These are phyloP conservation scores for Whalleya microplaca DNA, from an alignment of 2,329 filamentous ascomycete genomes.

Conservation along the genomic window DNA sequence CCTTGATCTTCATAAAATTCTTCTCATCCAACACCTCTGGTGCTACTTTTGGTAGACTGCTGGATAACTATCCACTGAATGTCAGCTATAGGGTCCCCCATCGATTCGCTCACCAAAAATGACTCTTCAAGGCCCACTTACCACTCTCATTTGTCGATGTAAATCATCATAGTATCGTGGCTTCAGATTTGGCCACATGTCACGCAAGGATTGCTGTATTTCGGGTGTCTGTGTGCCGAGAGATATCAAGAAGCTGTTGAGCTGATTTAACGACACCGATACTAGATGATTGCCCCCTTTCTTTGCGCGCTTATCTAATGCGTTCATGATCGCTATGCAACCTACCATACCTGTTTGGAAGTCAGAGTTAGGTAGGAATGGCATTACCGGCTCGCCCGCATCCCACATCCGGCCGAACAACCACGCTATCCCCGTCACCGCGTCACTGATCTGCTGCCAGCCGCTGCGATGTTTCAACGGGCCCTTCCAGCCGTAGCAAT, in stretches of 20 bases:
- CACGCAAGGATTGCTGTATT: slow-evolving; percentile 27
- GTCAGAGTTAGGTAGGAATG: slow-evolving; percentile 37
- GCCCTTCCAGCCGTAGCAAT: slow-evolving; percentile 43
- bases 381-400: slow-evolving; percentile 35
- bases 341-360: slow-evolving; percentile 37
- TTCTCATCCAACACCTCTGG: slow-evolving; percentile 29
- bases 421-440: slow-evolving; percentile 35
- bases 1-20: slow-evolving; percentile 32
- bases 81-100: slow-evolving; percentile 7
- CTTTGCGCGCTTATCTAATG: slow-evolving; percentile 28
- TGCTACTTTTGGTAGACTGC: slow-evolving; percentile 27
- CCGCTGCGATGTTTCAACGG: slow-evolving; percentile 38
- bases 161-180: slow-evolving; percentile 37
- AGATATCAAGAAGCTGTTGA: slow-evolving; percentile 37
- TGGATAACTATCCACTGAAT: slow-evolving; percentile 16
- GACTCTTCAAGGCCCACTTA: slow-evolving; percentile 16
- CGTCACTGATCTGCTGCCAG: slow-evolving; percentile 40
- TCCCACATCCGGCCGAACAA: slow-evolving; percentile 37
- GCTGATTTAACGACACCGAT: slow-evolving; percentile 36
- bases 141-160: slow-evolving; percentile 36
- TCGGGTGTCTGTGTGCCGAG: slow-evolving; percentile 32
- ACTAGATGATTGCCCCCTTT: slow-evolving; percentile 37
- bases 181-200: slow-evolving; percentile 34
- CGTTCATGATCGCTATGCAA: slow-evolving; percentile 35
- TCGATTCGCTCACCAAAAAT: too few species aligned